Conservation (phyloP, 768 basidiomycete genomes). For the Trametes gibbosa region DNA sequence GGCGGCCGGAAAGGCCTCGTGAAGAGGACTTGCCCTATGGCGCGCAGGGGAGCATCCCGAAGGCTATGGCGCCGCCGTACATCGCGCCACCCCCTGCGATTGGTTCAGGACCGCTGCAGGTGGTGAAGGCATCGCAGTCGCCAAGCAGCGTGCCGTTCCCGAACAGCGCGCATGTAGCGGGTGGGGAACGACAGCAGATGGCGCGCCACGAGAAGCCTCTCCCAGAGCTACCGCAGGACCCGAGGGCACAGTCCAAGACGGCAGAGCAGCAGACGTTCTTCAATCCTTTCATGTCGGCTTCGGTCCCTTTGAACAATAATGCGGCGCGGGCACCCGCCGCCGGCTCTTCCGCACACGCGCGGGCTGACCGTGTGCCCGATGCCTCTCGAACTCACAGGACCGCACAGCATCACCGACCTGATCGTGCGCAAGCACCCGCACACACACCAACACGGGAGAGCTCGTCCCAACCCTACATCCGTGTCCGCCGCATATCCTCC, state of each 20-base stretch:
- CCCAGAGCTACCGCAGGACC: background rate
- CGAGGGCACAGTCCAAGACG: background rate
- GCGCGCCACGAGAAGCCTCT: conserved; percentile 8
- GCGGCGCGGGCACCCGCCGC: background rate
- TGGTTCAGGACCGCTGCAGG: background rate
- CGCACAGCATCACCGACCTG: background rate
- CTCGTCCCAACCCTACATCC: background rate
- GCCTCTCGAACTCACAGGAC: background rate
- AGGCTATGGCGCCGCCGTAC: background rate
- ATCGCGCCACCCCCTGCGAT: conserved; percentile 5
- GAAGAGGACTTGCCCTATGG: conserved; percentile 16
- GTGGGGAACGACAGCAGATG: too few species aligned
- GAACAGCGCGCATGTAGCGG: too few species aligned
- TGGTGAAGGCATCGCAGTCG: background rate
- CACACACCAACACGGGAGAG: background rate
- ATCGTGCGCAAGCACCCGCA: background rate
- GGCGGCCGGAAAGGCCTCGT: conserved; percentile 1
- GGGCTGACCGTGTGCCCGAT: too few species aligned
- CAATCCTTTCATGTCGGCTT: background rate
- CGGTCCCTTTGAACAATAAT: background rate
- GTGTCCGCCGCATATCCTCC: conserved; percentile 7
- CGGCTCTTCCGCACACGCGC: background rate
- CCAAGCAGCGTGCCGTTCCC: background rate
- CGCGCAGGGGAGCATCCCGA: conserved; percentile 7
- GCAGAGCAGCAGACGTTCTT: background rate